These are phyloP conservation scores for Capronia epimyces DNA, from an alignment of 2,329 filamentous ascomycete species.

Conservation along the genomic window DNA sequence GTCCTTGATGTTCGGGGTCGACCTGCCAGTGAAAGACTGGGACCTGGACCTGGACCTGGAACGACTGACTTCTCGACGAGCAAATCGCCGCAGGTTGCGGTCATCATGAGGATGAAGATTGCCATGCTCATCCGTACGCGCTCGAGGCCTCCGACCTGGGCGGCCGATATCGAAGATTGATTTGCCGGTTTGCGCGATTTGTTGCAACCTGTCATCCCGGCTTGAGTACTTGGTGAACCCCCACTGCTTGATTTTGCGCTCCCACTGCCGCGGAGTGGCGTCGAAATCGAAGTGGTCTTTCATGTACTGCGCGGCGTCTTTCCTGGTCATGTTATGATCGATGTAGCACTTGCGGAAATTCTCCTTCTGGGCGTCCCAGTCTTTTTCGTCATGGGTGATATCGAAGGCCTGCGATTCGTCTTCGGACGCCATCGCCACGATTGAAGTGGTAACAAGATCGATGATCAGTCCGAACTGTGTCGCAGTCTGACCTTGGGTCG, in stretches of 20 bases:
- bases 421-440: slow-evolving; percentile 20
- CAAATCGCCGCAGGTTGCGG: slow-evolving; percentile 27
- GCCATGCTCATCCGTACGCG: slow-evolving; percentile 16
- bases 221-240: slow-evolving; percentile 25
- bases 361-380: slow-evolving; percentile 26
- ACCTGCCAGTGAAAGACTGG: slow-evolving; percentile 12
- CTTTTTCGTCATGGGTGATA: slow-evolving; percentile 26
- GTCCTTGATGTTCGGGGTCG: slow-evolving; percentile 13
- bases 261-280: slow-evolving; percentile 28
- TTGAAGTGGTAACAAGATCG: background rate
- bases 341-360: slow-evolving; percentile 26
- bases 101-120: slow-evolving; percentile 25
- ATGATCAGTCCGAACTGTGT: background rate
- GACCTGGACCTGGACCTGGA: slow-evolving; percentile 23
- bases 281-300: slow-evolving; percentile 22
- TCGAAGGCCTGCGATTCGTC: slow-evolving; percentile 20
- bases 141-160: slow-evolving; percentile 24
- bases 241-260: slow-evolving; percentile 29
- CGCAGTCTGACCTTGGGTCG: background rate
- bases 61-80: slow-evolving; percentile 26
- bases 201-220: slow-evolving; percentile 24
- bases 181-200: slow-evolving; percentile 24
- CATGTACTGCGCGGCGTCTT: slow-evolving; percentile 24
- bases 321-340: slow-evolving; percentile 26
- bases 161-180: slow-evolving; percentile 24